These are phyloP conservation scores for Leccinum angustisporum DNA, from an alignment of 1,284 basidiomycete species.

Conservation along the genomic window DNA sequence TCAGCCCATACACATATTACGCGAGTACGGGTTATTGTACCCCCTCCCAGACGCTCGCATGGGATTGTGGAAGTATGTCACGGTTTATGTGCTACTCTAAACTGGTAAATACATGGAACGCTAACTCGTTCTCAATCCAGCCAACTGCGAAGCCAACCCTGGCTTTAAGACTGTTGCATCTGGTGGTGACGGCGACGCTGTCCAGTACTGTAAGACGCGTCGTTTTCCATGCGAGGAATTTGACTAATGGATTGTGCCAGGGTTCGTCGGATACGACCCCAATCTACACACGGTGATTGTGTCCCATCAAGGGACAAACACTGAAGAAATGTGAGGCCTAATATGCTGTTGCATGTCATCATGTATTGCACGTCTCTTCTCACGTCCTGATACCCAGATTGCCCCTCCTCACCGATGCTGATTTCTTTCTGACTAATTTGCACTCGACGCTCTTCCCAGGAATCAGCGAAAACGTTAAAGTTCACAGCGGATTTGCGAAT, in stretches of 20 bases:
- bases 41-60: slow-evolving; percentile 45
- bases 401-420: slow-evolving; percentile 43
- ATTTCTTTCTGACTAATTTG: slow-evolving; percentile 16
- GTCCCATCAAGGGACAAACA: slow-evolving; percentile 39
- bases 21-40: slow-evolving; percentile 59
- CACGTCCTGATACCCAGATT: background rate
- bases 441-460: slow-evolving; percentile 57
- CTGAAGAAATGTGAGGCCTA: slow-evolving; percentile 29
- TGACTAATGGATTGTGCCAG: slow-evolving; percentile 18
- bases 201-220: slow-evolving; percentile 48
- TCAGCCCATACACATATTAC: slow-evolving; percentile 55
- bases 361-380: background rate
- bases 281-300: slow-evolving; percentile 36
- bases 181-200: slow-evolving; percentile 54
- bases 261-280: slow-evolving; percentile 42
- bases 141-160: slow-evolving; percentile 56
- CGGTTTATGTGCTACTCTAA: too few species aligned
- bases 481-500: slow-evolving; percentile 57
- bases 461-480: slow-evolving; percentile 27
- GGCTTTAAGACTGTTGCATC: slow-evolving; percentile 57
- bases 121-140: slow-evolving; percentile 31
- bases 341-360: background rate
- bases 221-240: background rate
- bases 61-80: slow-evolving; percentile 58
- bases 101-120: background rate